Base-by-base conservation (phyloP, 768 basidiomycete genomes). In the Mycena polygramma region DNA sequence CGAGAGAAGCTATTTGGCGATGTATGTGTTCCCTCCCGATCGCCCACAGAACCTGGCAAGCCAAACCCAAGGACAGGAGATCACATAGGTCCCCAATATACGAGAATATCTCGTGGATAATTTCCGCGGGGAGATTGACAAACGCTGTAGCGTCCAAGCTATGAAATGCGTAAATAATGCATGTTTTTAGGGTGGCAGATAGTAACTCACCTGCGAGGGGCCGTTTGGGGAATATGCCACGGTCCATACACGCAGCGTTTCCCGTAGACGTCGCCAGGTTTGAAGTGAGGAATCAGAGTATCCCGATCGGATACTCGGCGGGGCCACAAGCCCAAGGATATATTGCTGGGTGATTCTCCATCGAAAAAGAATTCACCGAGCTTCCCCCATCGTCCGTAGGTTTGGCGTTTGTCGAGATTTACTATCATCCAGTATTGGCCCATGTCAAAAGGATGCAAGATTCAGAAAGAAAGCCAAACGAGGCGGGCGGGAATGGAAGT, bases 381-480 rank as follows among this genome's bases (percentile, higher is more conserved):
- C 41, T 30, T 30, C 30, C 30, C 30, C 30, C 30, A 30, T 69
- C 66, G 1, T 63, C 71, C 68, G 58, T 66, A n/a, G 37, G 5
- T 0, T 58, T 57, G 17, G n/a, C 53, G 5, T 22, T 55, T 53
- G 68, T 73, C 71, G 57, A 73, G 36, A 46, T 73, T 73, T 7
- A 68, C 10, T 0, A 73, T 15, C 36, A 57, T 55, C 71, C 71
- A 73, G 35, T 43, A 68, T 46, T 69, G 68, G 11, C 67, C 67
- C 45, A 46, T 46, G 14, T 15, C 30, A 30, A 30, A 3, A 30
- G 30, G 30, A 30, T 3, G 30, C 30, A 30, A 30, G n/a, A n/a
- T n/a, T n/a, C n/a, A n/a, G n/a, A n/a, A n/a, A n/a, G 30, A 30
- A 30, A 30, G 30, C 30, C 2, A 30, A 30, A 30, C 30, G 30